Base-by-base conservation (phyloP, 805 yeast species). In the Candida manassasensis region DNA sequence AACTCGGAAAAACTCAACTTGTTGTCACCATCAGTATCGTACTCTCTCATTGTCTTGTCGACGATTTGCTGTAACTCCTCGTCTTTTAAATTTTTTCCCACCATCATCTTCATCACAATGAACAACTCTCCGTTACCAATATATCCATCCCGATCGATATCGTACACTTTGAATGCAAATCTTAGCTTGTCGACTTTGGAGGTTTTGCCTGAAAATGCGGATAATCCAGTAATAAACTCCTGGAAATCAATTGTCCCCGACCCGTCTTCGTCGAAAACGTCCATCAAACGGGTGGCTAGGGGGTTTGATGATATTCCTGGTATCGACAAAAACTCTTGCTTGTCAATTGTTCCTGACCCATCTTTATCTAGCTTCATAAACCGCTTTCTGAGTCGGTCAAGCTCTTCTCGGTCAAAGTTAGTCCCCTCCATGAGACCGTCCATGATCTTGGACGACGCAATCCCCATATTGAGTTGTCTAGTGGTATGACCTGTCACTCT, bases 281-380 rank as follows among this genome's bases (percentile, higher is more conserved):
- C 97, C 73, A 94, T 84, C 38, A 93, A 77, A 34, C 99, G 71
- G 5, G 79, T 67, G 0, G 97, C 96, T 34, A 93, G 67, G 4
- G 98, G 98, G 50, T 93, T 93, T 18, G 82, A 73, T 4, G 86
- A 77, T 18, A 93, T 87, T 0, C 97, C 96, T 0, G 98, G 98
- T 25, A 93, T 90, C 1, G 87, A 77, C 47, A 90, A 68, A 52
- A 94, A 90, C 59, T 93, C 99, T 27, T 79, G 79, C 48, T 82
- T 84, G 41, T 93, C 97, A 31, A 93, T 84, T 5, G 94, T 80
- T 1, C 98, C 98, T 3, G 88, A 80, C 37, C 87, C 83, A 59
- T 93, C 97, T 42, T 84, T 80, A 59, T 93, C 99, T 35, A 93
- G 67, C 52, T 94, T 93, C 94, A 89, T 86, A 58, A 93, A 93